Base-by-base conservation (phyloP, 164 flowering plant species). In the Hamamelis virginiana region DNA sequence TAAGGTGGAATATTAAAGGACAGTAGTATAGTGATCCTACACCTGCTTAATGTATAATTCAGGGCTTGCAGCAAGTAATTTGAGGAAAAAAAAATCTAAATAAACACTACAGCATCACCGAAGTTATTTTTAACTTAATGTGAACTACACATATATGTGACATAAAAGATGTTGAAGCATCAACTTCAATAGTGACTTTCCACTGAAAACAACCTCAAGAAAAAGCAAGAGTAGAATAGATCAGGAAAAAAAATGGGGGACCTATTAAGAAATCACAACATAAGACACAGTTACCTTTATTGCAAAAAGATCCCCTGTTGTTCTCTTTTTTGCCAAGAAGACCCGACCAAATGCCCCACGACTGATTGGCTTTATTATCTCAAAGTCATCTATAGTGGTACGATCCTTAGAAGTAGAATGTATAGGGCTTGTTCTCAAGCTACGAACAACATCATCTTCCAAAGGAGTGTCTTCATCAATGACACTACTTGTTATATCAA, bases 341-440 rank as follows among this genome's bases (percentile, higher is more conserved):
- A 96, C 98, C 61, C 98, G 86, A 23, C 99, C 99, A 87, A 93
- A 96, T 51, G 99, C 97, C 47, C 99, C 99, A 73, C 99, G 95
- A 73, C 99, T 96, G 12, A 96, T 96, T 59, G 99, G 99, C 75
- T 91, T 96, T 66, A 96, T 96, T 69, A 96, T 96, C 80, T 91
- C 98, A 85, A 96, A 96, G 81, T 93, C 97, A 79, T 96, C 99
- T 62, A 96, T 96, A 10, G 99, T 87, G n/a, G 99, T 96, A 19
- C 99, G 91, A 64, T 96, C 99, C 80, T 84, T 93, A 26, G 88
- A 72, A 58, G 74, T 41, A 58, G 91, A 64, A 79, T 93, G 94
- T 50, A 85, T 69, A 33, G 99, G 98, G 73, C 97, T 91, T 43
- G 97, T 84, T 75, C 97, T 85, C 79, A 93, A 82, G 81, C 99